Base-by-base conservation (phyloP, 1,284 basidiomycete genomes). In the Waitea zeae region DNA sequence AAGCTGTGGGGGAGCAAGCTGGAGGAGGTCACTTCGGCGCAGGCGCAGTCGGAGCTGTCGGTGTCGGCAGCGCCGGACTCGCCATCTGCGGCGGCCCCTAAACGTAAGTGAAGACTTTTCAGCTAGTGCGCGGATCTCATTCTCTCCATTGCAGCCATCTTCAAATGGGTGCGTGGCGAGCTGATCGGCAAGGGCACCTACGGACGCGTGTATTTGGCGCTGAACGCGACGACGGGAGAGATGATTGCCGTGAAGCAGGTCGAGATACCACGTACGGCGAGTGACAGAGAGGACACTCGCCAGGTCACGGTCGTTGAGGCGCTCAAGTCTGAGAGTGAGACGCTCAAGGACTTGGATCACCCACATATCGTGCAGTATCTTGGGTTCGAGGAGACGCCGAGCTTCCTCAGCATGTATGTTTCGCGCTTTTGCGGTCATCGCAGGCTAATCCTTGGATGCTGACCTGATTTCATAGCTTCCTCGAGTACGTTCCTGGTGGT, bases 171-270 rank as follows among this genome's bases (percentile, higher is more conserved):
- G 35, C 87, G 93, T 48, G 95, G 95, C 41, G 89, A 96, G 54
- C 64, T 96, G 30, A 96, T 98, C 44, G 95, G 95, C 29, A 89
- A 86, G 49, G 95, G 95, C 17, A 95, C 90, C 3, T 99, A 92
- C 49, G 93, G 93, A 5, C 74, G 84, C 34, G 95, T 98, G 19
- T 98, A 96, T 49, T 73, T 97, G 33, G 95, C 89, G 13, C 62
- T 98, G 42, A 98, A 98, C 53, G 88, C 86, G n/a, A 93, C 88
- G 1, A 96, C 92, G 0, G 93, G 93, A 38, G 93, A 98, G 56
- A 93, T 97, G 84, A 92, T 98, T 46, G 95, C 95, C 5, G 95
- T 99, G 44, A 99, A 99, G 58, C 95, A 99, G 57, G 95, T 99
- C 33, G 93, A 97, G 54, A 68, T 93, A 38, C 92, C 93, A 1